Percentiles rank a stretch among this genome's conserved stretches.
These are phyloP conservation scores for Sarcodon aspratus DNA, from an alignment of 768 basidiomycete species.

Conservation along the genomic window DNA sequence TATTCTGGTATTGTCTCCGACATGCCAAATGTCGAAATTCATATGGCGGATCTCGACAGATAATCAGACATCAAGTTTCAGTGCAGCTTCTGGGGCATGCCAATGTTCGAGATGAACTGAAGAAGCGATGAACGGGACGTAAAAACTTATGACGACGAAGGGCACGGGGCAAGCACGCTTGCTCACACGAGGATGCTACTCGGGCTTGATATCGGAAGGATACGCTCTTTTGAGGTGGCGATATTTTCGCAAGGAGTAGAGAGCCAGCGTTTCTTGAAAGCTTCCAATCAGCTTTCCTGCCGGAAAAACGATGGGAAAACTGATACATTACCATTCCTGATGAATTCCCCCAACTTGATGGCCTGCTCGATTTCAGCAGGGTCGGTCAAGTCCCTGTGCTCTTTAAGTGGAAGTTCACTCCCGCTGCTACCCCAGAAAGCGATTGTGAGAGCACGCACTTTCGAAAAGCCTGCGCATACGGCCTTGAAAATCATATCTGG, in stretches of 20 bases:
- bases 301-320: background rate
- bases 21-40: too few species aligned
- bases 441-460: constrained; percentile 32
- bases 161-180: too few species aligned
- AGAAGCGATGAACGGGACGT: too few species aligned
- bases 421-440: background rate
- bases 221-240: constrained; percentile 46
- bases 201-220: too few species aligned
- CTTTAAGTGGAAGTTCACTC: constrained; percentile 21
- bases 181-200: too few species aligned
- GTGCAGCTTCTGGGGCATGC: too few species aligned
- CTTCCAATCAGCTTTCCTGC: background rate
- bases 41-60: too few species aligned
- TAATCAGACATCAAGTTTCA: too few species aligned
- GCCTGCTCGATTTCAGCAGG: constrained; percentile 68
- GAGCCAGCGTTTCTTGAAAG: constrained; percentile 62
- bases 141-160: too few species aligned
- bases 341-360: constrained; percentile 67
- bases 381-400: constrained; percentile 56
- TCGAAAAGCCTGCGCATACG: constrained; percentile 64
- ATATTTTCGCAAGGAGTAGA: constrained; percentile 78
- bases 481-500: constrained; percentile 69
- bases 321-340: constrained; percentile 58
- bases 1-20: too few species aligned
- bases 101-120: too few species aligned